Conservation (phyloP, 306 rosid genomes). For the Trichosanthes truncata region DNA sequence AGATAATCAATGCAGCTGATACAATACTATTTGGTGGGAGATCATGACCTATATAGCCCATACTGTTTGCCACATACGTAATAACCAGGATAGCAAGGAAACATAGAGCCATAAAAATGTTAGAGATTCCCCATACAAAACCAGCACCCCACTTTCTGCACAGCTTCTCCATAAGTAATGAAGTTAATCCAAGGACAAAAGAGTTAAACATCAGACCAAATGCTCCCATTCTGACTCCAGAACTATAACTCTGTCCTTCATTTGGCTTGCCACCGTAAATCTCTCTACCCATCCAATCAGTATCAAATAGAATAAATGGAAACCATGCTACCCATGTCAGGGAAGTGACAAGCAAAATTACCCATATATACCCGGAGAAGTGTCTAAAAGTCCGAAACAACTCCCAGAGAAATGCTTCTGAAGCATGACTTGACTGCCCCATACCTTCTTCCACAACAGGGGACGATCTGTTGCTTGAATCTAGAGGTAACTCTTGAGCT, state of each 20-base stretch:
- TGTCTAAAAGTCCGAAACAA: constrained; percentile 78
- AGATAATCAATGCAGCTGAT: constrained; percentile 48
- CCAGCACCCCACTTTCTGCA: constrained; percentile 84
- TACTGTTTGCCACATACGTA: constrained; percentile 52
- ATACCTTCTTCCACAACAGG: constrained; percentile 34
- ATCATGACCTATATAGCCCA: constrained; percentile 37
- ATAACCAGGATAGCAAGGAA: constrained; percentile 61
- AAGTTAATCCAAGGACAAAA: constrained; percentile 79
- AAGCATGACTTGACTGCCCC: constrained; percentile 43
- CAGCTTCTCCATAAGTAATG: constrained; percentile 79
- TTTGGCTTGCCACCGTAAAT: constrained; percentile 94
- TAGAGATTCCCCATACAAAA: constrained; percentile 84
- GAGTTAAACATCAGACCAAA: constrained; percentile 88
- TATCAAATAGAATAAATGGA: constrained; percentile 84
- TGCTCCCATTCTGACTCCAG: constrained; percentile 91
- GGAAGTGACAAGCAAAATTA: constrained; percentile 63
- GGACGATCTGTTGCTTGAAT: constrained; percentile 21
- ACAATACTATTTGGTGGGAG: constrained; percentile 61
- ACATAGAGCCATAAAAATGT: constrained; percentile 74
- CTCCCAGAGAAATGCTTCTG: constrained; percentile 92
- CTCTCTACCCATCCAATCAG: constrained; percentile 99
- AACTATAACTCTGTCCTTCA: constrained; percentile 50
- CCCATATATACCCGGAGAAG: constrained; percentile 63
- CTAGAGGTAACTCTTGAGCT: constrained; percentile 63
- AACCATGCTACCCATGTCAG: constrained; percentile 94